These are phyloP conservation scores for Tilletia setariae DNA, from an alignment of 1,284 basidiomycete genomes.

Conservation along the genomic window DNA sequence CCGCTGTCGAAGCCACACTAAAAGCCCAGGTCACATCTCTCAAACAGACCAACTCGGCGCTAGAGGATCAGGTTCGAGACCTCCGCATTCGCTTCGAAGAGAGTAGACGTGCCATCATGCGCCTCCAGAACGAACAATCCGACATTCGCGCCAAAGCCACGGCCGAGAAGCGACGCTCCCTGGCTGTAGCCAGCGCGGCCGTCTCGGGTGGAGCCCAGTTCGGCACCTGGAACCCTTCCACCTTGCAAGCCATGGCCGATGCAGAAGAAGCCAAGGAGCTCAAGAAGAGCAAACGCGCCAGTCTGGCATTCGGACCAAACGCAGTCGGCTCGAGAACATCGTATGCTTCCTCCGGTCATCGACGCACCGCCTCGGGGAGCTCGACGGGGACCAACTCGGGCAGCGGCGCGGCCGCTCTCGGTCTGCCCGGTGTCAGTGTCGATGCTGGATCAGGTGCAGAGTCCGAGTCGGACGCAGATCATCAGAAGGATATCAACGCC, in stretches of 20 bases:
- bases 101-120: constrained; percentile 47
- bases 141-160: constrained; percentile 35
- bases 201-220: not conserved
- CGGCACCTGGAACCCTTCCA: not conserved
- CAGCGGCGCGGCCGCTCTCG: constrained; percentile 20
- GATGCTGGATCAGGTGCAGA: constrained; percentile 21
- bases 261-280: constrained; percentile 38
- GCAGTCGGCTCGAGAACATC: constrained; percentile 22
- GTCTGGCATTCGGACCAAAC: constrained; percentile 41
- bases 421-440: constrained; percentile 21
- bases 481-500: not conserved
- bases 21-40: not conserved
- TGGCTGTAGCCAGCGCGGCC: constrained; percentile 12
- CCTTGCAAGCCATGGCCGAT: constrained; percentile 17
- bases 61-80: constrained; percentile 39
- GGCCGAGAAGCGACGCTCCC: constrained; percentile 30
- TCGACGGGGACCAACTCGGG: constrained; percentile 29
- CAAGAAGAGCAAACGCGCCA: constrained; percentile 38
- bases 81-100: constrained; percentile 47
- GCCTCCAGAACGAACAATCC: constrained; percentile 33
- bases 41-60: not conserved
- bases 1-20: constrained; percentile 17
- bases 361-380: constrained; percentile 32
- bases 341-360: constrained; percentile 21
- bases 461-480: constrained; percentile 20